These are phyloP conservation scores for Salvia hispanica DNA, from an alignment of 257 asterid genomes.

Conservation along the genomic window DNA sequence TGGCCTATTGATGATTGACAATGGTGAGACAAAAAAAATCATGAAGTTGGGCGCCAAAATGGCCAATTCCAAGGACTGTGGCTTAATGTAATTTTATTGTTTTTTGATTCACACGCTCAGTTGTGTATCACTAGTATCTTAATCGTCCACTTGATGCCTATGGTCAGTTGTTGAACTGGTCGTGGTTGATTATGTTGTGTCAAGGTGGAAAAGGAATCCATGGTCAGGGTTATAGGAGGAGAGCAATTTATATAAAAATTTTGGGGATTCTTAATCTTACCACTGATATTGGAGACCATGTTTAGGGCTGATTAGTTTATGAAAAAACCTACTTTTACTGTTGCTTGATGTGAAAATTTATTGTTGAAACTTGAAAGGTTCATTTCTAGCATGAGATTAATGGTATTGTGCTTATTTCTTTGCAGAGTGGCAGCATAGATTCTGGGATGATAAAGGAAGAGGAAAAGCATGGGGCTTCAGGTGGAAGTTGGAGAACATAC, in stretches of 20 bases:
- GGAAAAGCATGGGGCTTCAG: conserved; percentile 46
- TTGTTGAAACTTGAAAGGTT: background rate
- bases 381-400: conserved; percentile 25
- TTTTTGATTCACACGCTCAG: no score
- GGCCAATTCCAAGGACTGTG: no score
- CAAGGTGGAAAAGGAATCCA: background rate
- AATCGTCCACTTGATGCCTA: conserved; percentile 16
- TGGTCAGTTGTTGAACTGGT: conserved; percentile 36
- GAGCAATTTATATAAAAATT: conserved; percentile 12
- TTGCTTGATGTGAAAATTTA: conserved; percentile 12
- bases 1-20: no score
- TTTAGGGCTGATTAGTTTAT: conserved; percentile 20
- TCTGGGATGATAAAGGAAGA: conserved; percentile 57
- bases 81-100: no score
- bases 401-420: conserved; percentile 40
- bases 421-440: conserved; percentile 36
- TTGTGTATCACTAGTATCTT: no score
- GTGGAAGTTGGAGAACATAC: conserved; percentile 50
- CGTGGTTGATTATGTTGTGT: conserved; percentile 36
- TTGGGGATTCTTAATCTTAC: no score
- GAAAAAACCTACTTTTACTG: conserved; percentile 14
- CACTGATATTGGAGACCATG: background rate
- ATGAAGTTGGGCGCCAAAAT: no score
- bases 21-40: no score
- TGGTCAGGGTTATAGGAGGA: conserved; percentile 53